Evolutionary conservation across 1,284 basidiomycete species (phyloP).

Genomic region (Coniophora puteana): DNA sequence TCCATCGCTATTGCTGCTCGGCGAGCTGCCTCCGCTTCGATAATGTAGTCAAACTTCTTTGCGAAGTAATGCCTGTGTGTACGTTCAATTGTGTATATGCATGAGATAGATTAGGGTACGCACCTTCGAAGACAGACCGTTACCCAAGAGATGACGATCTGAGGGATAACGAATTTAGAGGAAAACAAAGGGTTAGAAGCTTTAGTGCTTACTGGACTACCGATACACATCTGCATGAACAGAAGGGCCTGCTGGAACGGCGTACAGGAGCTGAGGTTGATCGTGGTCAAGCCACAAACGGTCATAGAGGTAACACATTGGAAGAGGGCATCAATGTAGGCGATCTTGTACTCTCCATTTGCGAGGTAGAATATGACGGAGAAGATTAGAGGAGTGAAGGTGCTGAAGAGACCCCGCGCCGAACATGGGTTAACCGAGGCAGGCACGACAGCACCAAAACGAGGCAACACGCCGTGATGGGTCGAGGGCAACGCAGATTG

Average conservation of each 20-base stretch:
- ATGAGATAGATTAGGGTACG: conserved; percentile 14
- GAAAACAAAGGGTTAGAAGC: not conserved
- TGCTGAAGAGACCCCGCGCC: conserved; percentile 54
- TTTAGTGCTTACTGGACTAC: conserved; percentile 58
- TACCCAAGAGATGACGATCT: conserved; percentile 67
- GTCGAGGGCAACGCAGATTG: no score
- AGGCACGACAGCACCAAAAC: no score
- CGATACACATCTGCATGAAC: conserved; percentile 70
- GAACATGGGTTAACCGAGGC: no score
- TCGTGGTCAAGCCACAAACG: conserved; percentile 72
- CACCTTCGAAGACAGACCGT: conserved; percentile 68
- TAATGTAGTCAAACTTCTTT: conserved; percentile 65
- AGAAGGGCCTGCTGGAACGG: conserved; percentile 74
- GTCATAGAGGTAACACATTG: conserved; percentile 75
- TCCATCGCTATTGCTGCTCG: conserved; percentile 14
- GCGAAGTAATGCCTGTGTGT: conserved; percentile 67
- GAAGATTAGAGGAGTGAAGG: conserved; percentile 70
- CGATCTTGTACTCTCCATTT: conserved; percentile 60
- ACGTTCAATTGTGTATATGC: conserved; percentile 4
- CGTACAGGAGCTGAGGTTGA: conserved; percentile 73
- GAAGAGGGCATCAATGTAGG: conserved; percentile 76
- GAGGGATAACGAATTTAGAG: conserved; percentile 1
- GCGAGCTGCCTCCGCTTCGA: conserved; percentile 46
- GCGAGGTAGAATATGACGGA: conserved; percentile 74
- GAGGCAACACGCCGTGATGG: no score